Evolutionary conservation across 2,329 filamentous ascomycete genomes (phyloP), one percentile per base, ranked within the genome.

Genomic region (Penicillium fuscoglaucum): DNA sequence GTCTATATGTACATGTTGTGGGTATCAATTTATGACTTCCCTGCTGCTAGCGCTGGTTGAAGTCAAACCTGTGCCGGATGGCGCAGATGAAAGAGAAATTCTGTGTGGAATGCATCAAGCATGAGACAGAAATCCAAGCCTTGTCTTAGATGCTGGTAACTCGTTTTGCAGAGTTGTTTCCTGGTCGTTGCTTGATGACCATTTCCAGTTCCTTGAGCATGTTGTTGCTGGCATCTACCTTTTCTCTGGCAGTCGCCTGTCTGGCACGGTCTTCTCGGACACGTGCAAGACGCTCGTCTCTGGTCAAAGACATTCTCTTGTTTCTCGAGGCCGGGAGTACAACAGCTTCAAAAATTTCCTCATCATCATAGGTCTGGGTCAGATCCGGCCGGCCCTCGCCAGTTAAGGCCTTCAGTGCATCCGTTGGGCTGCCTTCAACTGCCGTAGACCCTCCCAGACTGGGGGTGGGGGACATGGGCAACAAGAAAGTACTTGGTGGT

Each of bases 151-250:
- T 74, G 58, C 76, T 79, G 26, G 77, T 78, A 50, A 80, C 72
- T 55, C 78, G 67, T 62, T 77, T 76, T 17, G 73, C 74, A 24
- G 68, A 70, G n/a, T 67, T 65, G n/a, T 68, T 67, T 45, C 70
- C 74, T 19, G 82, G 80, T 58, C 82, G 74, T 65, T 84, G 76
- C 65, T 84, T 85, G 72, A 98, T 96, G 60, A 99, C 87, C 61
- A 90, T 93, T 78, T 97, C 91, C 58, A 99, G 82, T 77, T 99
- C 95, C 62, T 89, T 87, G 62, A 99, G 83, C 91, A 99, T 96
- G 66, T 89, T 91, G 44, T 87, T 90, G 62, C 87, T 96, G 12
- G 91, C 89, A 61, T 97, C 91, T 45, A 86, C 80, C 70, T 89
- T 89, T 66, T 93, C 90, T 55, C 87, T 85, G 41, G 87, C 80